Evolutionary conservation across 2,329 filamentous ascomycete genomes (phyloP).

Genomic region (Ophiostoma perfectum): DNA sequence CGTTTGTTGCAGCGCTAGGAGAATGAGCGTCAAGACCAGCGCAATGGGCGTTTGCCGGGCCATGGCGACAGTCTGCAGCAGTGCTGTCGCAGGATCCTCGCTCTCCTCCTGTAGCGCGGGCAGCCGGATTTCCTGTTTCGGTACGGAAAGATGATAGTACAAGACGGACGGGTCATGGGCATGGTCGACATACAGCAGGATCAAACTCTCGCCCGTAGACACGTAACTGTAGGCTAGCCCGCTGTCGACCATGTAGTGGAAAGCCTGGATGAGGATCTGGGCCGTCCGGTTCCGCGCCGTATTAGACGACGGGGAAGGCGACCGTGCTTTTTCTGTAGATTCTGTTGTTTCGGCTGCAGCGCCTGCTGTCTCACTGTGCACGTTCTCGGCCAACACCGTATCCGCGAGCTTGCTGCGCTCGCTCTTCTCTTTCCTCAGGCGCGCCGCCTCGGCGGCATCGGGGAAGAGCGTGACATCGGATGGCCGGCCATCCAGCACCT

Average conservation of each 20-base stretch:
- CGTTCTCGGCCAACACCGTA: no score
- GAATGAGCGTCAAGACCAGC: not conserved
- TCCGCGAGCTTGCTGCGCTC: no score
- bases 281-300: not conserved
- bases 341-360: not conserved
- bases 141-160: not conserved
- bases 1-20: not conserved
- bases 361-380: no score
- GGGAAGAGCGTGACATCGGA: not conserved
- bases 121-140: not conserved
- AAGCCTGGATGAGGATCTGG: not conserved
- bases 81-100: not conserved
- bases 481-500: not conserved
- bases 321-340: not conserved
- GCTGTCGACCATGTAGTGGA: not conserved
- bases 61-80: not conserved
- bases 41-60: not conserved
- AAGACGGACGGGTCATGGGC: not conserved
- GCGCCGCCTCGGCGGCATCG: not conserved
- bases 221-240: not conserved
- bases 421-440: no score
- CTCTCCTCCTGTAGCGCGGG: not conserved
- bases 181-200: not conserved
- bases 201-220: not conserved
- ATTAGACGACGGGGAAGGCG: not conserved